A percentile compares a stretch with the other conserved stretches of the same genome.
Conservation (phyloP, 2,329 filamentous ascomycete species). For the Lithohypha guttulata region DNA sequence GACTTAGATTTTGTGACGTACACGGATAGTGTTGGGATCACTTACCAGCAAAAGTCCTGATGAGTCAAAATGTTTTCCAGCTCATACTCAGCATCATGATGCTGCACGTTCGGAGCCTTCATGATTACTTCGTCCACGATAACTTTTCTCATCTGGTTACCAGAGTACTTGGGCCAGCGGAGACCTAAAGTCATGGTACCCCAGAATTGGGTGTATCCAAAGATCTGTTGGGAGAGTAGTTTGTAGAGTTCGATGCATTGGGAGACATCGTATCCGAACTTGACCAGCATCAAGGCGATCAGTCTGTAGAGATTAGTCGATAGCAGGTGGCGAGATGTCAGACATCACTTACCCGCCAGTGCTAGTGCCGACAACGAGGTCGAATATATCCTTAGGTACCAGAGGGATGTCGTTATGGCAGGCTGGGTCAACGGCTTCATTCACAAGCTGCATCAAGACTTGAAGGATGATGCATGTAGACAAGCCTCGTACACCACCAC, state of each 20-base stretch:
- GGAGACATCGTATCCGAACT: conserved; percentile 27
- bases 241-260: conserved; percentile 27
- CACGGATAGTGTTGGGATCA: too few relatives aligned
- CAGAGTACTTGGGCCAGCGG: not conserved
- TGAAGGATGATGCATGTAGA: conserved; percentile 14
- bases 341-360: conserved; percentile 16
- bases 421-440: conserved; percentile 4
- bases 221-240: conserved; percentile 22
- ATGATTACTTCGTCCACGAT: not conserved
- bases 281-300: conserved; percentile 31
- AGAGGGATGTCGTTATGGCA: conserved; percentile 6
- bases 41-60: not conserved
- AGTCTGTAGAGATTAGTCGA: conserved; percentile 12
- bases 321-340: not conserved
- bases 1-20: too few relatives aligned
- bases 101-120: not conserved
- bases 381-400: conserved; percentile 15
- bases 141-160: not conserved
- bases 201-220: conserved; percentile 18
- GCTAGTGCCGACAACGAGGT: conserved; percentile 17
- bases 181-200: conserved; percentile 9
- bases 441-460: not conserved
- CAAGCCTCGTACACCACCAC: conserved; percentile 15
- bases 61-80: not conserved
- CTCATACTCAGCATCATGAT: not conserved